A percentile compares a stretch with the other conserved stretches of the same genome.
These are phyloP conservation scores for Trichoderma endophyticum DNA, from an alignment of 2,329 filamentous ascomycete species.

Conservation along the genomic window DNA sequence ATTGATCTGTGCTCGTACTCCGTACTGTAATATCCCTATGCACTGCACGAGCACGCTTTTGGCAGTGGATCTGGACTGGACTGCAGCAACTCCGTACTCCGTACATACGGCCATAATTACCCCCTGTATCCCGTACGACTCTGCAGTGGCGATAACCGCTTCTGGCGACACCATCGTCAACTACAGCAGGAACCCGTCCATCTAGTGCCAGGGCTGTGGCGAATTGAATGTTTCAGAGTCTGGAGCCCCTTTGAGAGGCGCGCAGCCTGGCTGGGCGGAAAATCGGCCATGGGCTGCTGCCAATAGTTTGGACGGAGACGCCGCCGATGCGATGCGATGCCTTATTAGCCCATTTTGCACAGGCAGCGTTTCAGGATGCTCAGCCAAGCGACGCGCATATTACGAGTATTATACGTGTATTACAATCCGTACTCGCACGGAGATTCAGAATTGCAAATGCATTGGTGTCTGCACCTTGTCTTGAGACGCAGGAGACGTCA, in stretches of 20 bases:
- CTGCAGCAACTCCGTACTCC: background rate
- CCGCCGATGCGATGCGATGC: background rate
- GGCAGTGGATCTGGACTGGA: background rate
- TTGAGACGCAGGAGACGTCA: conserved; percentile 21
- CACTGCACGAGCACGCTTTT: background rate
- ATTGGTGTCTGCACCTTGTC: background rate
- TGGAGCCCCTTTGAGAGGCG: background rate
- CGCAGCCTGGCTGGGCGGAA: background rate
- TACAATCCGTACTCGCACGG: background rate
- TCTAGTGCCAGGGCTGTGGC: background rate
- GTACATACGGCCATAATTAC: background rate
- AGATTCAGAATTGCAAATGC: background rate
- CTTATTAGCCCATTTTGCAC: background rate
- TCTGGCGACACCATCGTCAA: background rate
- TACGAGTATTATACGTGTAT: background rate
- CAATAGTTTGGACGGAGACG: background rate
- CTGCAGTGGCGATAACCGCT: conserved; percentile 7
- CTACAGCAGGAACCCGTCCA: conserved; percentile 16
- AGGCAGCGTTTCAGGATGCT: background rate
- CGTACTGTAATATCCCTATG: background rate
- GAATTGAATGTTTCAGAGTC: background rate
- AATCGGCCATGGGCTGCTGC: background rate
- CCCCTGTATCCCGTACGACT: background rate
- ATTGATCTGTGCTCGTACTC: background rate
- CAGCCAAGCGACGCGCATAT: background rate